Percentiles rank a stretch among this genome's conserved stretches.
These are phyloP conservation scores for Mycena capillaripes DNA, from an alignment of 768 basidiomycete species.

Conservation along the genomic window DNA sequence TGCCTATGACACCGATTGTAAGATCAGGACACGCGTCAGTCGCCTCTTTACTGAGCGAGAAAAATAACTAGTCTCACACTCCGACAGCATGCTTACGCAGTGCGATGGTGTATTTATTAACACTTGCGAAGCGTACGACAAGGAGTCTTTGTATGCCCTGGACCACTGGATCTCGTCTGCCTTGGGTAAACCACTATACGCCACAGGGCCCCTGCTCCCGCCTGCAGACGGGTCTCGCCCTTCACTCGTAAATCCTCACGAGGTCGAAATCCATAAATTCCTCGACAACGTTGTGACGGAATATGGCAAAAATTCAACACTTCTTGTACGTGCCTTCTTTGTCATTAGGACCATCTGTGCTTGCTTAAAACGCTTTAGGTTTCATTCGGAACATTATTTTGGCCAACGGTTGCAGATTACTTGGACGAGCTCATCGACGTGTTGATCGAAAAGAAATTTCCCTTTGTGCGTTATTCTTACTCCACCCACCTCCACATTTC, in stretches of 20 bases:
- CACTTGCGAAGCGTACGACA: constrained; percentile 36
- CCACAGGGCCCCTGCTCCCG: constrained; percentile 40
- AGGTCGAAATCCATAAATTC: constrained; percentile 26
- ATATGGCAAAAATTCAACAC: constrained; percentile 36
- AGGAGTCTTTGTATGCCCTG: constrained; percentile 28
- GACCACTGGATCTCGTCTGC: constrained; percentile 30
- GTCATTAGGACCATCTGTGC: not conserved
- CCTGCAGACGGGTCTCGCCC: not conserved
- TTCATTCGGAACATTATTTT: constrained; percentile 23
- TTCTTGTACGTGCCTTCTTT: constrained; percentile 32
- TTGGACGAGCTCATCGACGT: constrained; percentile 32
- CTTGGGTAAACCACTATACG: constrained; percentile 31
- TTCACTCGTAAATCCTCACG: constrained; percentile 2
- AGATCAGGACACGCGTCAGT: constrained; percentile 5
- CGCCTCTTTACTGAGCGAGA: not conserved
- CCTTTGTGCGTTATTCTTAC: constrained; percentile 32
- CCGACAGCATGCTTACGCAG: constrained; percentile 6
- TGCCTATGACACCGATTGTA: constrained; percentile 10
- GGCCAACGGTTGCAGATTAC: constrained; percentile 28
- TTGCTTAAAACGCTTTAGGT: not conserved
- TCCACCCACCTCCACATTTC: not conserved
- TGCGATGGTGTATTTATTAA: constrained; percentile 35
- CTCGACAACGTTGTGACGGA: constrained; percentile 20
- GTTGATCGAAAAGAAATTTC: constrained; percentile 33
- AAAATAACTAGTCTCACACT: not conserved